A percentile compares a stretch with the other conserved stretches of the same genome.
Evolutionary conservation across 1,139 yeast species (phyloP).

Genomic region (Saccharomycopsis phalli): DNA sequence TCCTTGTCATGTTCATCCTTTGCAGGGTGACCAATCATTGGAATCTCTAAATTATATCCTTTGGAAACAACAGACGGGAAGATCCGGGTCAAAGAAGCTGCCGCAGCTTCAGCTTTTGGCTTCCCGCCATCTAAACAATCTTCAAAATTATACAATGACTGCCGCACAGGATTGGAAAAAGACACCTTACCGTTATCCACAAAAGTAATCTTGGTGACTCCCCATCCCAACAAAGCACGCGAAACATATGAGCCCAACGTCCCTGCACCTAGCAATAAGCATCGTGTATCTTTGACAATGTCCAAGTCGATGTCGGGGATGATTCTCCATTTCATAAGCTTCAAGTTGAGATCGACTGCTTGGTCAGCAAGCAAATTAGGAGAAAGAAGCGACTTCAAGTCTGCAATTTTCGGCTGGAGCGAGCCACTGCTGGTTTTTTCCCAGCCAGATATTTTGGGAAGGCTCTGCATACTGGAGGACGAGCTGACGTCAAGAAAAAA

Average conservation of each 20-base stretch:
- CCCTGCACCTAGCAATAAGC: conserved; percentile 88
- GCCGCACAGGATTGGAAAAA: conserved; percentile 91
- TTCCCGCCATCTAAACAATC: conserved; percentile 72
- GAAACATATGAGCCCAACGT: conserved; percentile 91
- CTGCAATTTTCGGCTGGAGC: conserved; percentile 74
- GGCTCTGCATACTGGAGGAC: conserved; percentile 12
- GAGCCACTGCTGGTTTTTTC: conserved; percentile 70
- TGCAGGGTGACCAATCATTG: conserved; percentile 92
- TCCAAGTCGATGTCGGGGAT: conserved; percentile 76
- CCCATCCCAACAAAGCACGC: conserved; percentile 87
- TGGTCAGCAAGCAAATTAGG: conserved; percentile 80
- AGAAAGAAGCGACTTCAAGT: conserved; percentile 69
- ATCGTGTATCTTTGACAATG: conserved; percentile 46
- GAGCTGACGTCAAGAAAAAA: conserved; percentile 23
- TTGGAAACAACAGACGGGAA: conserved; percentile 66
- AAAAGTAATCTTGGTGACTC: conserved; percentile 72
- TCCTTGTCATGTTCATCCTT: conserved; percentile 43
- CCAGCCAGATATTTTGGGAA: conserved; percentile 68
- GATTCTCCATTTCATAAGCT: conserved; percentile 94
- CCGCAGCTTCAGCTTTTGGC: conserved; percentile 70
- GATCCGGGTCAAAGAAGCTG: conserved; percentile 56
- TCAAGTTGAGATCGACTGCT: conserved; percentile 82
- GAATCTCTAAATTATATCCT: conserved; percentile 66
- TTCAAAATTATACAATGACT: conserved; percentile 68
- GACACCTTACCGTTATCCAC: conserved; percentile 87